Conservation (phyloP, 2,329 filamentous ascomycete species). For the Aspergillus ochraceoroseus region DNA sequence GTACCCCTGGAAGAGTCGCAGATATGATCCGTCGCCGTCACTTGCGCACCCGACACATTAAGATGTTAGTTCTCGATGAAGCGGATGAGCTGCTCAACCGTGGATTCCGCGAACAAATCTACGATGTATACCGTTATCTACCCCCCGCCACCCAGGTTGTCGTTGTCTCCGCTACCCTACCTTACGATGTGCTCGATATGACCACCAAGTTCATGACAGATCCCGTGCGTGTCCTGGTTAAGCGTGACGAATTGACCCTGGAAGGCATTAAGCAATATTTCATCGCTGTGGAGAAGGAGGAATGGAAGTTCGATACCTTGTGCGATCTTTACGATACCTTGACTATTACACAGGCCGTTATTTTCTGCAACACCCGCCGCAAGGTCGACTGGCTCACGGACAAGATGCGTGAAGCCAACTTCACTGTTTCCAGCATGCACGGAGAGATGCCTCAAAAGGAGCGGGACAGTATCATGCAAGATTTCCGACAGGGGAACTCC, state of each 20-base stretch:
- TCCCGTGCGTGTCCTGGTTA: slow-evolving; percentile 90
- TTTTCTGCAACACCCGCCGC: slow-evolving; percentile 97
- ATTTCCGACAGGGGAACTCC: slow-evolving; percentile 94
- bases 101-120: slow-evolving; percentile 97
- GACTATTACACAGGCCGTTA: slow-evolving; percentile 97
- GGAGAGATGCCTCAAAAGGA: slow-evolving; percentile 99
- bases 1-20: slow-evolving; percentile 92
- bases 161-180: slow-evolving; percentile 91
- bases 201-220: slow-evolving; percentile 99
- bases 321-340: slow-evolving; percentile 98
- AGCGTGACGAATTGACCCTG: slow-evolving; percentile 96
- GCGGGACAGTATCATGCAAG: slow-evolving; percentile 98
- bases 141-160: slow-evolving; percentile 98
- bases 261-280: slow-evolving; percentile 99
- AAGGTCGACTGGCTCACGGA: slow-evolving; percentile 99
- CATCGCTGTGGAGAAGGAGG: slow-evolving; percentile 97
- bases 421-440: slow-evolving; percentile 98
- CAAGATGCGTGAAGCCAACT: slow-evolving; percentile 98
- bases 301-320: slow-evolving; percentile 99
- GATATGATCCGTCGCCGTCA: slow-evolving; percentile 74
- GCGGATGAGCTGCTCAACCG: slow-evolving; percentile 80
- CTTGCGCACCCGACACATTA: slow-evolving; percentile 68
- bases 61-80: slow-evolving; percentile 73
- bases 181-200: slow-evolving; percentile 97
- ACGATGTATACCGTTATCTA: slow-evolving; percentile 96